Percentiles rank a stretch among this genome's conserved stretches.
phyloP scores from a whole-genome alignment of 2,329 filamentous ascomycete species.

The Meredithiella fracta region DNA sequence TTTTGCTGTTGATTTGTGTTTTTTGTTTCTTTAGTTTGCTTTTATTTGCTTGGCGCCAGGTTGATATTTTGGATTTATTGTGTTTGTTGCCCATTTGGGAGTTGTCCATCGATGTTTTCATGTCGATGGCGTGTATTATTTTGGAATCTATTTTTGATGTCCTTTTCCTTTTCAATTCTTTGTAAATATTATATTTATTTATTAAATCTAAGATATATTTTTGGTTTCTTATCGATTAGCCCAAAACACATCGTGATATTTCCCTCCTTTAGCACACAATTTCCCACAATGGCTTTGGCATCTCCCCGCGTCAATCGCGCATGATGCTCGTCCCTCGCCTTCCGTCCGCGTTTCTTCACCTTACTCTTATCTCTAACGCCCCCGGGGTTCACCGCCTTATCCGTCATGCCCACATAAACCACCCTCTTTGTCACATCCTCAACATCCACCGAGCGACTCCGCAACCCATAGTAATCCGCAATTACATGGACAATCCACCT shows the following conservation, averaged over 20 bases:
- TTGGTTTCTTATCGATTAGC: not conserved
- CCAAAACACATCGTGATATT: no score
- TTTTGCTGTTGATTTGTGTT: not conserved
- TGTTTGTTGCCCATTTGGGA: not conserved
- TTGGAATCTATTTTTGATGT: not conserved
- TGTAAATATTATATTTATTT: not conserved
- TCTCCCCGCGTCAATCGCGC: slow-evolving; percentile 19
- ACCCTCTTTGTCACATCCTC: slow-evolving; percentile 56
- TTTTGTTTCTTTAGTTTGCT: not conserved
- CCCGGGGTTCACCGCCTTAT: not conserved
- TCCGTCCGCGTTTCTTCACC: slow-evolving; percentile 25
- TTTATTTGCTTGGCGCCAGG: not conserved
- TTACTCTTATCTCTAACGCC: not conserved
- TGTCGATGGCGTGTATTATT: slow-evolving; percentile 1
- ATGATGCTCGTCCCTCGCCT: slow-evolving; percentile 17
- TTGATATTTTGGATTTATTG: not conserved
- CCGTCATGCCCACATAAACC: slow-evolving; percentile 60
- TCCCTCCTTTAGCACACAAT: slow-evolving; percentile 28
- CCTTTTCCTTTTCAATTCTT: not conserved
- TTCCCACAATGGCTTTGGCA: slow-evolving; percentile 50
- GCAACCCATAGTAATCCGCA: slow-evolving; percentile 77
- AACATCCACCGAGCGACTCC: slow-evolving; percentile 63
- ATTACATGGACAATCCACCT: slow-evolving; percentile 90
- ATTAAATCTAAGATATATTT: not conserved
- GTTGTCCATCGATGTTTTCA: not conserved